Base-by-base conservation (phyloP, 202 grass and related monocot species). In the Carex arenaria region DNA sequence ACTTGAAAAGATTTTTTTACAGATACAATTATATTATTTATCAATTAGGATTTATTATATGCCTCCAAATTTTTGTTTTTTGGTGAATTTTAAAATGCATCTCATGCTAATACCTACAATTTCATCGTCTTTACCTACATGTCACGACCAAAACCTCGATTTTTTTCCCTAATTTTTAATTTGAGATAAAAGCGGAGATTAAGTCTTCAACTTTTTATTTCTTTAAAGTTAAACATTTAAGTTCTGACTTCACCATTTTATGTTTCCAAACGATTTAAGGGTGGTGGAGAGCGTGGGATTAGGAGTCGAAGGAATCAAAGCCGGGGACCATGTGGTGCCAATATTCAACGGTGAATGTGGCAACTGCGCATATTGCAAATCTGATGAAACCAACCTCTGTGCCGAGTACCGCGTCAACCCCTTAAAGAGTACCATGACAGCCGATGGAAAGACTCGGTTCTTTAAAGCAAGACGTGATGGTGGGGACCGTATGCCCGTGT, bases 221-320 rank as follows among this genome's bases (percentile, higher is more conserved):
- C 8, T 45, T 12, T 4, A 43, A 57, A 61, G 4, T 67, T 67
- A 49, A 18, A 72, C 3, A 40, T 8, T 65, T 10, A 30, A 43
- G 1, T 69, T 69, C 34, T 40, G 38, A 43, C 18, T n/a, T 43
- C 18, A 3, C 3, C 67, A 43, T 43, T 72, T 11, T 40, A 14
- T 52, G 69, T 75, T 19, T 71, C n/a, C 38, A 1, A 71, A 10
- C 23, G 13, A 20, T 5, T 12, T 0, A 34, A 94, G 92, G 0
- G 87, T 98, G 66, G 90, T 98, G 43, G 95, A 98, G 90, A 93
- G 95, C 72, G 87, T 93, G 0, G 95, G 92, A 0, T 92, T 90
- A n/a, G 95, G 92, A 0, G 95, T 93, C 60, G 43, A 81, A 49
- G 86, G 89, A 51, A 75, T 98, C 1, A 85, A 32, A 2, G 5